Evolutionary conservation across 129 eudicot species (phyloP).

Genomic region (Scalesia atractyloides): DNA sequence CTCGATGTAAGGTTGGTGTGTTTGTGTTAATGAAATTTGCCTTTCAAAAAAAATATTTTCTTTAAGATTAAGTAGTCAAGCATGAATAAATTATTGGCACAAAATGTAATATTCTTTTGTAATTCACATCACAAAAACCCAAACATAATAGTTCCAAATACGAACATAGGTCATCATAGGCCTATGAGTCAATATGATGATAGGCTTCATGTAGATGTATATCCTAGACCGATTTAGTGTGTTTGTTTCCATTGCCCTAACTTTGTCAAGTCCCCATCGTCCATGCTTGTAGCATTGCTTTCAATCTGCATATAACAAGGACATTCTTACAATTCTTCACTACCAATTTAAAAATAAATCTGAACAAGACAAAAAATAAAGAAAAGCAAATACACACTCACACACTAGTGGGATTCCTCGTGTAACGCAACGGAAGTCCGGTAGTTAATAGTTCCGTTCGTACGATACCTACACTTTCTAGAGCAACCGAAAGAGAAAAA

Average conservation of each 20-base stretch:
- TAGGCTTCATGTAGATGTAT: conserved; percentile 30
- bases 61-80: not conserved
- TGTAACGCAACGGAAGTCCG: no score
- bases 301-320: conserved; percentile 36
- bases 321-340: conserved; percentile 24
- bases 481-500: no score
- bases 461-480: no score
- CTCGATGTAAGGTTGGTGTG: no score
- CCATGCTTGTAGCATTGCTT: conserved; percentile 39
- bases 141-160: conserved; percentile 33
- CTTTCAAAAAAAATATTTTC: no score
- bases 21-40: no score
- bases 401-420: no score
- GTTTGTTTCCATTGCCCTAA: conserved; percentile 35
- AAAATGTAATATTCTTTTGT: conserved; percentile 10
- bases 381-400: not conserved
- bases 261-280: conserved; percentile 44
- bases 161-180: conserved; percentile 29
- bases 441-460: no score
- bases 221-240: conserved; percentile 33
- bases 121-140: conserved; percentile 25
- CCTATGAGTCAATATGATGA: conserved; percentile 23
- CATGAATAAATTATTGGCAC: not conserved
- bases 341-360: not conserved
- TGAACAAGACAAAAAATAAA: not conserved